Evolutionary conservation across 2,329 filamentous ascomycete genomes (phyloP), one percentile per base, ranked within the genome.

Genomic region (Trichoderma pleuroti): DNA sequence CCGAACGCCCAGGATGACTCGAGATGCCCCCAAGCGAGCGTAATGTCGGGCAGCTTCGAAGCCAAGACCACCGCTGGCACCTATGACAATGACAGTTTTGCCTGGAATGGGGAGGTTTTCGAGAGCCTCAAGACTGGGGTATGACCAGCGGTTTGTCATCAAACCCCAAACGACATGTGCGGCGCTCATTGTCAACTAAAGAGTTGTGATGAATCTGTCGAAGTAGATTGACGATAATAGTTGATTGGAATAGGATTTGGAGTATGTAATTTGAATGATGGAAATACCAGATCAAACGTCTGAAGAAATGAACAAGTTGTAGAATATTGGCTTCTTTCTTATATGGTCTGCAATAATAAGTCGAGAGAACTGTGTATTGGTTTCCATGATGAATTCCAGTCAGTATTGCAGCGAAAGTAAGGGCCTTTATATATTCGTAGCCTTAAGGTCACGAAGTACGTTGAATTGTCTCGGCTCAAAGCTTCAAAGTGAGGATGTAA

Each of bases 1-100:
- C 10, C 68, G 61, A 39, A 70, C 68, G 18, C 30, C 68, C 4
- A 70, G 34, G 5, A 70, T 66, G 16, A 70, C 61, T 12, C 49
- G 49, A 9, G 60, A 66, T 75, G 74, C 73, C 7, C 78, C 75
- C 11, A 82, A 77, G 7, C 76, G 76, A n/a, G 76, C 74, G 61
- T 81, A 77, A 65, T 83, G 79, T 18, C 77, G 76, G 6, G 80
- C 78, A 9, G 80, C 80, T 72, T 83, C 81, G n/a, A 79, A 73
- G 5, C 82, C 81, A 1, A 83, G 74, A 8, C 82, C 81, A 28
- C 73, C 75, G 70, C 82, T 83, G 52, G 78, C 76, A 30, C 81
- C 82, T 1, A 80, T 82, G 64, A 83, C 74, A 42, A 83, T 78
- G 66, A 82, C 69, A 6, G 75, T 78, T 72, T 81, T 77, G 32